Conservation (phyloP, 2,329 filamentous ascomycete species). For the Biscogniauxia sp. region DNA sequence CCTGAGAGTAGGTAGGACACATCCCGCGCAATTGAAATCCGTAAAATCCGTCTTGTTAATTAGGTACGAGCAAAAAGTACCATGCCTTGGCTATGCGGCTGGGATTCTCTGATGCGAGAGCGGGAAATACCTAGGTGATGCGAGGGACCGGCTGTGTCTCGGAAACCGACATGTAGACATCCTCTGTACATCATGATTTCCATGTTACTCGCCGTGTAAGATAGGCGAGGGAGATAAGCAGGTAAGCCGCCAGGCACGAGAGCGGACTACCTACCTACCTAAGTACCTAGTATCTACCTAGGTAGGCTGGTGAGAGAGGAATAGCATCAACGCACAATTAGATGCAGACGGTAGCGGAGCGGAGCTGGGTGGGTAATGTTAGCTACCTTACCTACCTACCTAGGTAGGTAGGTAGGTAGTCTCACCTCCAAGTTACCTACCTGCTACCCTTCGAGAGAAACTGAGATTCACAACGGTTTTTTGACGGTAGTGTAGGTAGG, state of each 20-base stretch:
- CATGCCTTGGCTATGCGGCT: neutral
- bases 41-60: slow-evolving; percentile 2
- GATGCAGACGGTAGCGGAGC: neutral
- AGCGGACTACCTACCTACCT: too few relatives aligned
- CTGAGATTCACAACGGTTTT: too few relatives aligned
- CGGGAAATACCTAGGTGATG: neutral
- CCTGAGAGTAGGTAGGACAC: neutral
- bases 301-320: neutral
- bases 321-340: neutral
- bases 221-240: neutral
- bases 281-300: too few relatives aligned
- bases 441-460: too few relatives aligned
- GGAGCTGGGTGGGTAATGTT: too few relatives aligned
- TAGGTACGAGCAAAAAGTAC: neutral
- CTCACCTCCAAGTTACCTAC: too few relatives aligned
- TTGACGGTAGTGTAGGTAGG: too few relatives aligned
- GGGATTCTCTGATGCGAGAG: neutral
- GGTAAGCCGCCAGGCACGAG: too few relatives aligned
- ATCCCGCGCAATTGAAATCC: slow-evolving; percentile 1
- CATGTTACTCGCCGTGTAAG: neutral
- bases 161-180: neutral
- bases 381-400: too few relatives aligned
- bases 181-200: neutral
- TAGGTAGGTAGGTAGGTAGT: too few relatives aligned
- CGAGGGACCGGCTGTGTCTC: neutral